Evolutionary conservation across 1,284 basidiomycete genomes (phyloP).

Genomic region (Trichosporon faecale): DNA sequence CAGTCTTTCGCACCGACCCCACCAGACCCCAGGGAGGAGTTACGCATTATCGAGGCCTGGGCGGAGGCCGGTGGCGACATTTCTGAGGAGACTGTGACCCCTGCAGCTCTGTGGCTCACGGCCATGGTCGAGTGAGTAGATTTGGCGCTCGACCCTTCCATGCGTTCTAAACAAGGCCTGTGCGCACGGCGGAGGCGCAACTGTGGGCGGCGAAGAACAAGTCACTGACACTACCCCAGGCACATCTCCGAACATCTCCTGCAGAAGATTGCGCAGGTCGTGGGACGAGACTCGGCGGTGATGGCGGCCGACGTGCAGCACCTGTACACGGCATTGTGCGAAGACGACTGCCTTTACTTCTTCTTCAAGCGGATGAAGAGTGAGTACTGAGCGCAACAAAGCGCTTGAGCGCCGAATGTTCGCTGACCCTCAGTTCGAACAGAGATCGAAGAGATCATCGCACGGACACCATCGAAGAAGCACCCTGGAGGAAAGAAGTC

Average conservation of each 20-base stretch:
- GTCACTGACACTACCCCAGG: constrained; percentile 52
- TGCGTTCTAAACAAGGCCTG: background rate
- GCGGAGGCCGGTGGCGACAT: constrained; percentile 42
- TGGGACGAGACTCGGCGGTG: constrained; percentile 73
- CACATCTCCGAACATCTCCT: constrained; percentile 62
- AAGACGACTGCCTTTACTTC: constrained; percentile 77
- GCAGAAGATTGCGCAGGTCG: constrained; percentile 74
- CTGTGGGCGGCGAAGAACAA: background rate
- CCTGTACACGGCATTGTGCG: constrained; percentile 77
- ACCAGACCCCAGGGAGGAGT: background rate
- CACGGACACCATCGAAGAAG: background rate
- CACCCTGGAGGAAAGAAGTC: background rate
- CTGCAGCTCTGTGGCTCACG: constrained; percentile 80
- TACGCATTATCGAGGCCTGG: constrained; percentile 30
- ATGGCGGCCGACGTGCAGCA: constrained; percentile 68
- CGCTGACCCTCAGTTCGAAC: constrained; percentile 11
- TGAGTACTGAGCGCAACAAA: constrained; percentile 40
- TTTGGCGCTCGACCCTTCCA: background rate
- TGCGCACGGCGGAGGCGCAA: background rate
- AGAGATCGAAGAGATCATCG: background rate
- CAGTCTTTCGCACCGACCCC: constrained; percentile 13
- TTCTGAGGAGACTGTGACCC: constrained; percentile 57
- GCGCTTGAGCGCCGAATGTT: too few relatives aligned
- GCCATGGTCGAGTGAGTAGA: constrained; percentile 82
- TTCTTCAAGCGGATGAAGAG: constrained; percentile 84